Evolutionary conservation across 192 early-diverging fungal genomes (phyloP).

Genomic region (Backusella australiensis): DNA sequence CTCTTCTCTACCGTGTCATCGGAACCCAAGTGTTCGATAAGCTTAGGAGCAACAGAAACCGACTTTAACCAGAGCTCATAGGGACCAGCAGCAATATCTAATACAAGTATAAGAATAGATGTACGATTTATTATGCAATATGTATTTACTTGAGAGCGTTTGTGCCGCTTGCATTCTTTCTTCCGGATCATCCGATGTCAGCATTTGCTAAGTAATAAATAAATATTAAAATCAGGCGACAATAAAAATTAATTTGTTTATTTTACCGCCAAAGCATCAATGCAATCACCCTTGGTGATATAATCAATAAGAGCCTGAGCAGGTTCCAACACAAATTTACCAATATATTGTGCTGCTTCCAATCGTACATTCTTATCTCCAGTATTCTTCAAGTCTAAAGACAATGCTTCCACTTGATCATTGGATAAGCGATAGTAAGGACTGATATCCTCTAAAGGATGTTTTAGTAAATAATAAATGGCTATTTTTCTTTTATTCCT

Average conservation of each 20-base stretch:
- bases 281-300: constrained; percentile 31
- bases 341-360: constrained; percentile 22
- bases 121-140: neutral
- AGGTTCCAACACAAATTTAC: constrained; percentile 26
- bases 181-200: constrained; percentile 12
- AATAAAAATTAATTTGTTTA: neutral
- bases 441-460: constrained; percentile 13
- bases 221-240: neutral
- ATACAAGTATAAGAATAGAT: constrained; percentile 3
- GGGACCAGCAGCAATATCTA: constrained; percentile 38
- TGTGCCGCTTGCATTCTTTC: constrained; percentile 21
- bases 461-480: neutral
- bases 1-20: constrained; percentile 6
- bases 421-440: constrained; percentile 17
- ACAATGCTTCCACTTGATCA: constrained; percentile 17
- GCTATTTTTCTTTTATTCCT: too few species aligned
- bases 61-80: constrained; percentile 31
- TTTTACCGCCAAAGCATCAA: constrained; percentile 23
- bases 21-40: constrained; percentile 21
- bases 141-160: constrained; percentile 25
- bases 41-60: constrained; percentile 21
- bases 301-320: constrained; percentile 27
- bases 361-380: constrained; percentile 18
- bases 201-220: constrained; percentile 14
- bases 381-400: constrained; percentile 20